Evolutionary conservation across 768 basidiomycete genomes (phyloP), one percentile per base, ranked within the genome.

Genomic region (Kwoniella sp.): DNA sequence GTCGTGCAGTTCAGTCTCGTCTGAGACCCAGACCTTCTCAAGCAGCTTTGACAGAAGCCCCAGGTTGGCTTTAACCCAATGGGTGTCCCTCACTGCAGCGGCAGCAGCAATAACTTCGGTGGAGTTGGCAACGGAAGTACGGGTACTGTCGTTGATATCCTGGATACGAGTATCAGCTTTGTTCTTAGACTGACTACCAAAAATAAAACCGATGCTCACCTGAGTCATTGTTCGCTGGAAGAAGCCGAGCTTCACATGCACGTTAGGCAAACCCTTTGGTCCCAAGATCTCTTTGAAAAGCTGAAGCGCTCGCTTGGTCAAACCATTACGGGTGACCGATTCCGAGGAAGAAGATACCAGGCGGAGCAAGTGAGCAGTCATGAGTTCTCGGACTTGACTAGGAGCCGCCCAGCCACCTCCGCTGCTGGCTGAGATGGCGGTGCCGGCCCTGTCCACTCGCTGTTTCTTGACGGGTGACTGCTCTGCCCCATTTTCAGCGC

Each of bases 301-400:
- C 11, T 73, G 70, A 45, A 79, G 67, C 14, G 77, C 76, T 40
- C 77, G 62, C 32, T 62, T 59, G 31, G 74, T 75, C 29, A 78
- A 61, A 38, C 73, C 73, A 31, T 70, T 70, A 20, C 69, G 60
- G 22, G 69, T 58, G 46, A 76, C 65, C 0, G 71, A 63, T 51
- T 78, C 78, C 2, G 59, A 32, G 31, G 77, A 73, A 26, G 82
- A 80, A 14, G 88, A 88, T 8, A 88, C 84, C 39, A 98, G 79
- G 40, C 93, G 85, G n/a, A 99, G 84, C 28, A 99, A 81, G 74
- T 91, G 95, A 77, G 89, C 91, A 58, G 96, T 86, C 76, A 95
- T 87, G 53, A 85, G 85, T 75, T 98, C 93, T 25, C 89, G 82
- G 50, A 89, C 83, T 19, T 80, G 79, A 25, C 87, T 76, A 2